A percentile compares a stretch with the other conserved stretches of the same genome.
Evolutionary conservation across 148 eudicot species (phyloP).

Genomic region (Persicaria maculosa): DNA sequence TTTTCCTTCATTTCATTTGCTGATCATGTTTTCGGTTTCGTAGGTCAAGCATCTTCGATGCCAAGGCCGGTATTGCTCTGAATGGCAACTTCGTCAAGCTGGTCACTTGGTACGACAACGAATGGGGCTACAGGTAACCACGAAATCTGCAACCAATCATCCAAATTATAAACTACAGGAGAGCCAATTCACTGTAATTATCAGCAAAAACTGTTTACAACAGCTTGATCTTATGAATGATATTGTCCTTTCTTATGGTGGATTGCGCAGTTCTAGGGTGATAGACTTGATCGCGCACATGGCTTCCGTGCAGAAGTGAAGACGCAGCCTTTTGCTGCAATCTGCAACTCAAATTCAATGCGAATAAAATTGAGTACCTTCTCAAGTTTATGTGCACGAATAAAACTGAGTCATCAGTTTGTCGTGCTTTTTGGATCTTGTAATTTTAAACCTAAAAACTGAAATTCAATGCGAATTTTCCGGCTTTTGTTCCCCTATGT

Average conservation of each 20-base stretch:
- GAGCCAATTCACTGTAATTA: too few species aligned
- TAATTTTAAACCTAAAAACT: too few species aligned
- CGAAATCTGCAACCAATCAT: not conserved
- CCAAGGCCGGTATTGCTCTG: slow-evolving; percentile 90
- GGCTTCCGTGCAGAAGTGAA: slow-evolving; percentile 31
- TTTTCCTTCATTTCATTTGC: not conserved
- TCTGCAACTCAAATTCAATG: too few species aligned
- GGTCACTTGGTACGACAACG: slow-evolving; percentile 86
- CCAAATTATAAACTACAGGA: not conserved
- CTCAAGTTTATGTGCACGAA: not conserved
- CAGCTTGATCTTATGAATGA: not conserved
- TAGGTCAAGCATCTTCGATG: slow-evolving; percentile 89
- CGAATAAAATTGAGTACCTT: too few species aligned
- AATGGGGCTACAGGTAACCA: slow-evolving; percentile 87
- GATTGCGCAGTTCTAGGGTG: slow-evolving; percentile 50
- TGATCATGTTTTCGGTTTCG: not conserved
- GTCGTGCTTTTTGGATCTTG: not conserved
- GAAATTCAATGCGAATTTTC: too few species aligned
- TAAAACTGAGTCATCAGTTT: not conserved
- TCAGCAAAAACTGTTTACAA: too few species aligned
- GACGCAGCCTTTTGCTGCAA: too few species aligned
- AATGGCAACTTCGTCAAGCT: slow-evolving; percentile 61
- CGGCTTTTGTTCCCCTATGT: not conserved
- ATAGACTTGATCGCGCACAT: slow-evolving; percentile 62
- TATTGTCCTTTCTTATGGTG: not conserved